Conservation (phyloP, 371 early-diverging fungal genomes). For the Mucor circinelloides region DNA sequence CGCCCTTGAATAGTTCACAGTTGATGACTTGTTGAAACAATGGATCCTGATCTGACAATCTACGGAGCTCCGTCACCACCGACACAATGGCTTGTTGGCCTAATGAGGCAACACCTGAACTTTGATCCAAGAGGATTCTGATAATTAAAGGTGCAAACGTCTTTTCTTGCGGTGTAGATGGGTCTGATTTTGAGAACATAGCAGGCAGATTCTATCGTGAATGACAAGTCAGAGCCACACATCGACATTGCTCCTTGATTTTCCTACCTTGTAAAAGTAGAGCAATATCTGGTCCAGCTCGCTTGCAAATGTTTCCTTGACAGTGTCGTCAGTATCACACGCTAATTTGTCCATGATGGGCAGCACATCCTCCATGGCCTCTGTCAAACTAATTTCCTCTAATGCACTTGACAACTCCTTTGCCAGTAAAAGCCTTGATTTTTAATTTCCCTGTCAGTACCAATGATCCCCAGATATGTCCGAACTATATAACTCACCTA, state of each 20-base stretch:
- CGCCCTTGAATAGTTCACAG: conserved; percentile 56
- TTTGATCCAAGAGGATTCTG: conserved; percentile 50
- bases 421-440: conserved; percentile 21
- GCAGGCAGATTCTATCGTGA: conserved; percentile 13
- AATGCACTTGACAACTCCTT: conserved; percentile 33
- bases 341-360: conserved; percentile 50
- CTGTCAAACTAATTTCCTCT: conserved; percentile 41
- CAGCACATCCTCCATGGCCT: conserved; percentile 51
- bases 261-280: conserved; percentile 51
- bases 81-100: conserved; percentile 47
- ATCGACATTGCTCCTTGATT: not conserved
- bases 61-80: conserved; percentile 48
- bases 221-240: not conserved
- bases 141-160: conserved; percentile 44
- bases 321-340: conserved; percentile 56
- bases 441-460: not conserved
- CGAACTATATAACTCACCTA: conserved; percentile 32
- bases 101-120: conserved; percentile 45
- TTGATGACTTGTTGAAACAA: conserved; percentile 43
- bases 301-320: conserved; percentile 54
- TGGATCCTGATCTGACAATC: conserved; percentile 19
- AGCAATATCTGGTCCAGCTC: conserved; percentile 55
- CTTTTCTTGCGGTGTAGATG: conserved; percentile 20
- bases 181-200: conserved; percentile 16
- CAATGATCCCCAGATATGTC: not conserved